Base-by-base conservation (phyloP, 129 eudicot species). In the Lactuca sativa region DNA sequence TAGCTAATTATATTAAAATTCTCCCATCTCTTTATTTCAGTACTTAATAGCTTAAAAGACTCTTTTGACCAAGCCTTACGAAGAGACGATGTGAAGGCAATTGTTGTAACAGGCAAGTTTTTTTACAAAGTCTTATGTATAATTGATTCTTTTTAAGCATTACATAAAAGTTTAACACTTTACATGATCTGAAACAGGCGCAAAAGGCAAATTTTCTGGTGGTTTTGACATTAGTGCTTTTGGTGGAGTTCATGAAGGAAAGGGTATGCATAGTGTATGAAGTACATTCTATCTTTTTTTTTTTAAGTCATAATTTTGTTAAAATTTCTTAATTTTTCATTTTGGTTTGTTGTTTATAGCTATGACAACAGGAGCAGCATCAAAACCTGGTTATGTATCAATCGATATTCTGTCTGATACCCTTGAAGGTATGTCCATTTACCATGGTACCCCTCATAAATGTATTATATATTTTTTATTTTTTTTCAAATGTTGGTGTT, bases 41-140 rank as follows among this genome's bases (percentile, higher is more conserved):
- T 95, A 43, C 82, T 95, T 62, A 63, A 64, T 81, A 95, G 97
- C 86, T 80, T 95, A 66, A 84, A 87, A 59, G 87, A 72, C 74
- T 76, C 76, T 51, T 90, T 76, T 80, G 89, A 82, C 17, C 82
- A 83, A 73, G 99, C 99, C 56, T 80, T 90, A 73, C 74, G 82
- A 77, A 77, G 97, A 74, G 84, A 95, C 33, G 99, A 95, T 43
- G 97, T 95, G 67, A 90, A 90, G 89, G 99, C 99, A 71, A 81
- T 95, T 15, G 99, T 95, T 59, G 85, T 95, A 73, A 95, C 93
- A 74, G 99, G 99, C 90, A 81, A 67, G 17, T 16, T 33, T 47
- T 11, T 47, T 12, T 10, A 37, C 16, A 65, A 36, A 15, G 48
- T 36, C 16, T 33, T 34, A 62, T 60, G 68, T 15, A 17, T 77